These are phyloP conservation scores for Apiospora kogelbergensis DNA, from an alignment of 2,329 filamentous ascomycete species.

Conservation along the genomic window DNA sequence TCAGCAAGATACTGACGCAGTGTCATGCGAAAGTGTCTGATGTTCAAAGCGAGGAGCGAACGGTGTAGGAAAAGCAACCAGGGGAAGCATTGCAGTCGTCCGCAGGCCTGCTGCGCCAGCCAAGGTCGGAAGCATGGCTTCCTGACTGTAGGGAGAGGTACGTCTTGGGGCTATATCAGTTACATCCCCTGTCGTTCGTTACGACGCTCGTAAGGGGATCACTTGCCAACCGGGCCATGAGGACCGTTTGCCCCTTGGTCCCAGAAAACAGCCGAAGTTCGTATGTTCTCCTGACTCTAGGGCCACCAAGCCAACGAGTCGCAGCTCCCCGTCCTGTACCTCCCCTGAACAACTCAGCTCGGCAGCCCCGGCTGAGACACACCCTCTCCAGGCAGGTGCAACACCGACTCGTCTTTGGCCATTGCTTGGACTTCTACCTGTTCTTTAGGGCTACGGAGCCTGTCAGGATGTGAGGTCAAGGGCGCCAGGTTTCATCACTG, in stretches of 20 bases:
- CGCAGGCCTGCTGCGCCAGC: not conserved
- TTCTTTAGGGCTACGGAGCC: not conserved
- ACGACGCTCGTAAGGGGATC: not conserved
- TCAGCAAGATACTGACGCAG: not conserved
- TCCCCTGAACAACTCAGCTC: not conserved
- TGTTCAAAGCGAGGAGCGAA: not conserved
- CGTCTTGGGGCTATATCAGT: not conserved
- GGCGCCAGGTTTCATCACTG: not conserved
- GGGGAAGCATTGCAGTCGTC: not conserved
- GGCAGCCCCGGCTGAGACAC: not conserved
- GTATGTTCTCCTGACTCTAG: not conserved
- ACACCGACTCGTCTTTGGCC: not conserved
- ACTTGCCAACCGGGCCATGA: not conserved
- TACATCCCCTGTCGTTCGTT: not conserved
- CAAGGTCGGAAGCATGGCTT: not conserved
- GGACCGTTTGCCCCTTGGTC: not conserved
- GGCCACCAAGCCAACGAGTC: not conserved
- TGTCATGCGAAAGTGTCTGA: not conserved
- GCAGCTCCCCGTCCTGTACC: not conserved
- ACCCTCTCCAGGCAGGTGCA: not conserved
- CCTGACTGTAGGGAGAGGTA: not conserved
- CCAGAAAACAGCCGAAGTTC: not conserved
- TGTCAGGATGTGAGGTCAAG: not conserved
- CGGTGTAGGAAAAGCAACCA: not conserved
- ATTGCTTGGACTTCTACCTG: not conserved